Base-by-base conservation (phyloP, 1,139 yeast genomes). In the Suhomyces terraborum region DNA sequence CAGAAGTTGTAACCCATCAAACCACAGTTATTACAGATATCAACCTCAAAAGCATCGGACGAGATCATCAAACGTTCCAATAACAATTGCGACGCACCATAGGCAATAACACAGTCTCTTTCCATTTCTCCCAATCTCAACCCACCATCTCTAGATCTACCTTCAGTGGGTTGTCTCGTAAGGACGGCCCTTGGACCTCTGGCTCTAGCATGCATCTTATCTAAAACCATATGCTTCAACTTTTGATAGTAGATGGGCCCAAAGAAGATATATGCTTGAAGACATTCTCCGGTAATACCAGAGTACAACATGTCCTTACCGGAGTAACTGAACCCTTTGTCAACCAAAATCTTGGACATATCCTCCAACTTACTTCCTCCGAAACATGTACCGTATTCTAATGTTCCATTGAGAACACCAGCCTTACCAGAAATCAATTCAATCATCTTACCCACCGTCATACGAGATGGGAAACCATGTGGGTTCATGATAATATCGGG, bases 71-170 rank as follows among this genome's bases (percentile, higher is more conserved):
- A 76, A 65, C 99, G 80, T 69, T 93, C 99, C 69, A 91, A 88
- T 69, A 93, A 78, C 74, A 93, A 93, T 7, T 97, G 95, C 1
- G 98, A 97, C 2, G 97, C 98, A 64, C 98, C 98, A 65, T 93
- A 98, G 4, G 98, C 98, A 76, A 93, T 93, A 96, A 94, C 93
- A 85, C 98, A 93, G 76, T 94, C 98, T 75, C 98, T 88, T 70
- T 93, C 99, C 99, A 93, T 93, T 72, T 93, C 99, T 62, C 99
- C 99, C 79, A 93, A 94, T 69, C 99, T 89, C 64, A 93, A 76
- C 54, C 99, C 99, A 80, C 99, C 99, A 69, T 93, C 98, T 72
- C 98, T 82, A 18, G 98, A 91, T 70, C 98, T 83, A 82, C 99
- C 99, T 69, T 94, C 99, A 45, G 93, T 97, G 7, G 99, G 99